Conservation (phyloP, 352 stramenopile species). For the Blastocystis hominis region DNA sequence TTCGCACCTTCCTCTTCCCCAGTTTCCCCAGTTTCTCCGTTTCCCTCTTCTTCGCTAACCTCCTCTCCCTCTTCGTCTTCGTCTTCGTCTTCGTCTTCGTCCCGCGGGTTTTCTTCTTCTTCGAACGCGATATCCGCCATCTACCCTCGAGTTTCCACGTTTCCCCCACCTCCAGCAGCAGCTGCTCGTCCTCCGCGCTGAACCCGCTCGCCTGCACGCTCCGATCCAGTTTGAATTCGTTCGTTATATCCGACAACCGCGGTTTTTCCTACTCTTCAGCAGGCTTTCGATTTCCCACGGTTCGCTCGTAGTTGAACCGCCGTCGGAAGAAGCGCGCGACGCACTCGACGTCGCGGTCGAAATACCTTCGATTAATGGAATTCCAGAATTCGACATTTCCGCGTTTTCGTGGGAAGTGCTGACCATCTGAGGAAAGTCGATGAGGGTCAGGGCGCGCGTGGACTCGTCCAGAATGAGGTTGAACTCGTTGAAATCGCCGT, state of each 20-base stretch:
- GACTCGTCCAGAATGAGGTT: slow-evolving; percentile 88
- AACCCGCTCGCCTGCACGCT: slow-evolving; percentile 72
- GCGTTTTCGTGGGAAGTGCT: slow-evolving; percentile 93
- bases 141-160: slow-evolving; percentile 19
- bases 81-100: slow-evolving; percentile 65
- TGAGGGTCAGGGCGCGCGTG: slow-evolving; percentile 85
- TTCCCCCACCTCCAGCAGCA: slow-evolving; percentile 66
- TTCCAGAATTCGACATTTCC: slow-evolving; percentile 73
- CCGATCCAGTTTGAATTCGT: slow-evolving; percentile 56
- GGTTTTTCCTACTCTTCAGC: slow-evolving; percentile 53
- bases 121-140: slow-evolving; percentile 58
- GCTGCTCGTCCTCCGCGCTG: slow-evolving; percentile 69
- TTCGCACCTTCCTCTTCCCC: slow-evolving; percentile 60
- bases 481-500: slow-evolving; percentile 99
- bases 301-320: slow-evolving; percentile 66
- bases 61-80: slow-evolving; percentile 61
- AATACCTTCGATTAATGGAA: slow-evolving; percentile 67
- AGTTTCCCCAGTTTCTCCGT: slow-evolving; percentile 60
- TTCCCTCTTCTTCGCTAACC: slow-evolving; percentile 59
- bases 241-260: slow-evolving; percentile 57
- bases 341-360: slow-evolving; percentile 86
- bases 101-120: slow-evolving; percentile 59
- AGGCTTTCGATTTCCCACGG: background rate
- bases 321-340: slow-evolving; percentile 86
- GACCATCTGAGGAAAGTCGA: slow-evolving; percentile 99